These are phyloP conservation scores for Vicia villosa DNA, from an alignment of 306 rosid genomes.

Conservation along the genomic window DNA sequence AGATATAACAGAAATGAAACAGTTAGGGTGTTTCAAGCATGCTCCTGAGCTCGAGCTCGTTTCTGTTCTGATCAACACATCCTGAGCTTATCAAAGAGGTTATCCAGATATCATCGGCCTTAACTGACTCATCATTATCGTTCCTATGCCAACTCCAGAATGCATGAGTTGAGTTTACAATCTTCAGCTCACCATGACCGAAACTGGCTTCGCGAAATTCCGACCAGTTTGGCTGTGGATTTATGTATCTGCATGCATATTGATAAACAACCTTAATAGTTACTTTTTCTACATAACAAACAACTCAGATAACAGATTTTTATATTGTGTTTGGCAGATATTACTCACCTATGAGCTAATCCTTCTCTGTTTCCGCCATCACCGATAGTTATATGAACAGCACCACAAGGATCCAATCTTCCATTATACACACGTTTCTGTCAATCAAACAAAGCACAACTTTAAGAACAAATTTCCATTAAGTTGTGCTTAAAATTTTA, in stretches of 20 bases:
- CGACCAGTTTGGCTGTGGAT: slow-evolving; percentile 87
- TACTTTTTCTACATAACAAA: background rate
- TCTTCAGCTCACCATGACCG: slow-evolving; percentile 86
- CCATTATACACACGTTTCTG: slow-evolving; percentile 81
- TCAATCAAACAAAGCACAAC: slow-evolving; percentile 11
- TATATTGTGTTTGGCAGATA: slow-evolving; percentile 19
- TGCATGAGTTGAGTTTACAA: slow-evolving; percentile 79
- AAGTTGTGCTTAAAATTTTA: background rate
- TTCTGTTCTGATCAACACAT: slow-evolving; percentile 59
- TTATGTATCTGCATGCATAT: slow-evolving; percentile 52
- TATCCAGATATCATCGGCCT: slow-evolving; percentile 85
- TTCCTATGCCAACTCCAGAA: slow-evolving; percentile 99
- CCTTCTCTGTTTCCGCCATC: slow-evolving; percentile 99
- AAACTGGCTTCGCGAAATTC: slow-evolving; percentile 91
- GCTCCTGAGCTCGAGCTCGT: slow-evolving; percentile 50
- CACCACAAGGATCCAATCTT: slow-evolving; percentile 74
- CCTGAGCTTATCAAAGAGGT: slow-evolving; percentile 69
- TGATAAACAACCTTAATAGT: background rate
- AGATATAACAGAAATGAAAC: background rate
- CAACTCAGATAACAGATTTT: slow-evolving; percentile 15
- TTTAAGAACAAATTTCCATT: slow-evolving; percentile 13
- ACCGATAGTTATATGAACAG: slow-evolving; percentile 92
- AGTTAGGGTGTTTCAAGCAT: slow-evolving; percentile 50
- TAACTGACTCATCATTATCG: slow-evolving; percentile 83
- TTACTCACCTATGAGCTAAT: slow-evolving; percentile 70